phyloP scores from a whole-genome alignment of 306 rosid species.

The Ormosia emarginata region DNA sequence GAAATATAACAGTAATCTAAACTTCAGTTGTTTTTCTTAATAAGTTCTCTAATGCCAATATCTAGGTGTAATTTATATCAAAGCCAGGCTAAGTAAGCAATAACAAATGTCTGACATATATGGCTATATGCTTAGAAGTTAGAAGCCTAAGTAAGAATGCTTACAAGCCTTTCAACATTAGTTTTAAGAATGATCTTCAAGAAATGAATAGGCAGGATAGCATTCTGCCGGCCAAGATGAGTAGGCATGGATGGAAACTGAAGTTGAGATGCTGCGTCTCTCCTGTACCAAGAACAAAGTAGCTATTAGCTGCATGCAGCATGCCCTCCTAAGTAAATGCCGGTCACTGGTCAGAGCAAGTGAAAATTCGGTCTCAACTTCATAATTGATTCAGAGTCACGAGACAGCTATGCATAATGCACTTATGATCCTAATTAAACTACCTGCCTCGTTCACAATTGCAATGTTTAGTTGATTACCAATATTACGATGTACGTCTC shows the following conservation, averaged over 20 bases:
- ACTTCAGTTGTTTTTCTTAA: no score
- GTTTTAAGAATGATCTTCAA: background rate
- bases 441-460: background rate
- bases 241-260: background rate
- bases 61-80: background rate
- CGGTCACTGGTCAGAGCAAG: background rate
- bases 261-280: background rate
- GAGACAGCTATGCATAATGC: background rate
- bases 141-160: background rate
- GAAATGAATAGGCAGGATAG: background rate
- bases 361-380: no score
- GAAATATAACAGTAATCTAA: background rate
- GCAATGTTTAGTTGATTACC: no score
- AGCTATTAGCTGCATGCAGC: background rate
- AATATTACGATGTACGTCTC: no score
- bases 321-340: background rate
- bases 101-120: background rate
- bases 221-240: background rate
- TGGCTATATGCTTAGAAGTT: background rate
- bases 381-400: no score
- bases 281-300: background rate
- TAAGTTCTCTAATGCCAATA: background rate
- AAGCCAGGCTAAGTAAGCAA: background rate
- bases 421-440: background rate
- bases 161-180: background rate